Percentiles rank a stretch among this genome's conserved stretches.
These are phyloP conservation scores for Murraya koenigii DNA, from an alignment of 345 rosid species.

Conservation along the genomic window DNA sequence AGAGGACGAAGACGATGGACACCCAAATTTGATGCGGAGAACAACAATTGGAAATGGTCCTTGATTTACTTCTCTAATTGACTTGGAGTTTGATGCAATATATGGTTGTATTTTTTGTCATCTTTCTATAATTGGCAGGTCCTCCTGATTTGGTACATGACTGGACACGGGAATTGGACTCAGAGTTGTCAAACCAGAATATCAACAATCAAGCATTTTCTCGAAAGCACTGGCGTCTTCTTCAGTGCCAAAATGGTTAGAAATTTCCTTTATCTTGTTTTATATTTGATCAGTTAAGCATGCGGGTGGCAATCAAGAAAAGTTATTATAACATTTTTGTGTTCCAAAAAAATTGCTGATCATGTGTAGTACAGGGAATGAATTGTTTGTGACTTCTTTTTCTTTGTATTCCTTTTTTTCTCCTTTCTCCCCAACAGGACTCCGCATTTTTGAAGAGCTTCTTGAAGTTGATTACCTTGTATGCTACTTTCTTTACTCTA, in stretches of 20 bases:
- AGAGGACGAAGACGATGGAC: slow-evolving; percentile 83
- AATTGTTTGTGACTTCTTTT: slow-evolving; percentile 10
- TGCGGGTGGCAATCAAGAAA: slow-evolving; percentile 8
- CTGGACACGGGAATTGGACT: slow-evolving; percentile 87
- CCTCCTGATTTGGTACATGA: slow-evolving; percentile 80
- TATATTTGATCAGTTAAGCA: slow-evolving; percentile 16
- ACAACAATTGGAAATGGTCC: slow-evolving; percentile 97
- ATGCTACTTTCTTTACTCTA: slow-evolving; percentile 33
- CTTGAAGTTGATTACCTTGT: slow-evolving; percentile 99
- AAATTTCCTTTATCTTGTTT: slow-evolving; percentile 3
- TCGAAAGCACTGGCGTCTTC: slow-evolving; percentile 97
- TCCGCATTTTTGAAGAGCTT: slow-evolving; percentile 99
- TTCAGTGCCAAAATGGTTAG: slow-evolving; percentile 98
- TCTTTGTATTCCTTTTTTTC: slow-evolving; percentile 15
- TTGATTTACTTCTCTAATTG: slow-evolving; percentile 13
- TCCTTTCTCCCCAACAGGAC: slow-evolving; percentile 49
- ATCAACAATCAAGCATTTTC: slow-evolving; percentile 87
- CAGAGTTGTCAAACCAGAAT: slow-evolving; percentile 69
- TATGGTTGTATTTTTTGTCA: slow-evolving; percentile 23
- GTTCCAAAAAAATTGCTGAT: neutral
- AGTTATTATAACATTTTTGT: neutral
- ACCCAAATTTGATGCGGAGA: slow-evolving; percentile 57
- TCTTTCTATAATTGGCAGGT: slow-evolving; percentile 47
- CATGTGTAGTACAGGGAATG: neutral
- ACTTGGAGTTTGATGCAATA: slow-evolving; percentile 19